Evolutionary conservation across 1,139 yeast genomes (phyloP).

Genomic region (Blastobotrys arbuscula): DNA sequence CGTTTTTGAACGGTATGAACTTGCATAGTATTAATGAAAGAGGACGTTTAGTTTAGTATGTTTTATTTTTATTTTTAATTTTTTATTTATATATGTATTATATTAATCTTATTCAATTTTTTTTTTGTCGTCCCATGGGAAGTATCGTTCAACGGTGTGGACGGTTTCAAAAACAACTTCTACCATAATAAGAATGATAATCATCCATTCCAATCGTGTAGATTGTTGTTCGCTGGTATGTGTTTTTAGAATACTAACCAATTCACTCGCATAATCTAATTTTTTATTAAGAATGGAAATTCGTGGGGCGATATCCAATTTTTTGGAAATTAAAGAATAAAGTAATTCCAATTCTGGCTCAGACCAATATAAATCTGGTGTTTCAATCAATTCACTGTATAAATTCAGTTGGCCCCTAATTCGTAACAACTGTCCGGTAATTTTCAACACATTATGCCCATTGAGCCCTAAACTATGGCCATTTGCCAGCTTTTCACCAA

Average conservation of each 20-base stretch:
- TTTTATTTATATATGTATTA: background rate
- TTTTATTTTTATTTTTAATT: background rate
- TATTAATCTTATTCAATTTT: background rate
- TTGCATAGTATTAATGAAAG: conserved; percentile 19
- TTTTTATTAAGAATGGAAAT: conserved; percentile 76
- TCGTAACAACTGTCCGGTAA: conserved; percentile 69
- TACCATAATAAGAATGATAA: conserved; percentile 70
- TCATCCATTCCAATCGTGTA: conserved; percentile 79
- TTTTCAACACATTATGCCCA: conserved; percentile 57
- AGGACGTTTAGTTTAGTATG: conserved; percentile 17
- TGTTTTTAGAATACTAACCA: conserved; percentile 69
- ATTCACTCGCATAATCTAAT: conserved; percentile 85
- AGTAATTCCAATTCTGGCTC: conserved; percentile 78
- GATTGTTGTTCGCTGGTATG: conserved; percentile 74
- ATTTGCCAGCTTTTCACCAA: conserved; percentile 59
- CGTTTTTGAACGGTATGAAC: conserved; percentile 20
- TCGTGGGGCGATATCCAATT: conserved; percentile 70
- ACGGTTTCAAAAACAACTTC: conserved; percentile 77
- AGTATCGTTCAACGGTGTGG: conserved; percentile 48
- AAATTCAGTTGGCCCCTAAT: conserved; percentile 76
- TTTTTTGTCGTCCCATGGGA: background rate
- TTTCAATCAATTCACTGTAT: conserved; percentile 84
- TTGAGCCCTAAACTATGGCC: conserved; percentile 51
- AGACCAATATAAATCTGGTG: conserved; percentile 90
- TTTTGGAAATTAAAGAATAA: conserved; percentile 62